Evolutionary conservation across 2,329 filamentous ascomycete species (phyloP).

Genomic region (Canariomyces notabilis): DNA sequence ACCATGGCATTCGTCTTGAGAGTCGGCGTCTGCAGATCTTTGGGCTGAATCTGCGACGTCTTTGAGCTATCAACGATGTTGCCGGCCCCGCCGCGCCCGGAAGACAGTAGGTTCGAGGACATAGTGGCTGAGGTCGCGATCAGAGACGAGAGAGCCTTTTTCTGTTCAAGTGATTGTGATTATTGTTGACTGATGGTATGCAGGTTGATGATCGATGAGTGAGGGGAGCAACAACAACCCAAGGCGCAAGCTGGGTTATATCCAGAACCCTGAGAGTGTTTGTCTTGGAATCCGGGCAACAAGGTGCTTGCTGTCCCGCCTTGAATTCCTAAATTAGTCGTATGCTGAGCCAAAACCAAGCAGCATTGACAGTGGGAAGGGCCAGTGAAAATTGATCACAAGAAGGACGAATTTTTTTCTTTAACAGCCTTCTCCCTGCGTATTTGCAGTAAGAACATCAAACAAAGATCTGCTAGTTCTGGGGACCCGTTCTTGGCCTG

Average conservation of each 20-base stretch:
- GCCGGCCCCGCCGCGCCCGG: constrained; percentile 74
- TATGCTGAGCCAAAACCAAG: constrained; percentile 9
- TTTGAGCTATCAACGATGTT: constrained; percentile 58
- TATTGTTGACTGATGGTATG: no score
- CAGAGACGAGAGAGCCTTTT: no score
- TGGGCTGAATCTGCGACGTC: constrained; percentile 44
- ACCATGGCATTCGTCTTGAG: constrained; percentile 76
- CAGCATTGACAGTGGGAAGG: constrained; percentile 2
- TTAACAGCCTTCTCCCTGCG: constrained; percentile 2
- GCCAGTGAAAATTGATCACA: constrained; percentile 21
- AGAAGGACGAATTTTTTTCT: constrained; percentile 15
- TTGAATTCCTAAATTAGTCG: constrained; percentile 1
- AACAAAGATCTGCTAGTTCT: constrained; percentile 4
- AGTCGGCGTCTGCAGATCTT: constrained; percentile 73
- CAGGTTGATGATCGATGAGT: no score
- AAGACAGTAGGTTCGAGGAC: constrained; percentile 48
- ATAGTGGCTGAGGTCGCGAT: constrained; percentile 29
- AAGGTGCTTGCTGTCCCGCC: not conserved
- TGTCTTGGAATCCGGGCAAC: not conserved
- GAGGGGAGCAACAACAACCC: no score
- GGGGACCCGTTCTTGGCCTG: constrained; percentile 10
- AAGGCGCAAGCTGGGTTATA: not conserved
- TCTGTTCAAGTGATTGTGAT: no score
- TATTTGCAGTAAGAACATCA: not conserved
- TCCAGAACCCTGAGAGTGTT: not conserved